Evolutionary conservation across 805 yeast species (phyloP).

Genomic region (Candida fluviatilis): DNA sequence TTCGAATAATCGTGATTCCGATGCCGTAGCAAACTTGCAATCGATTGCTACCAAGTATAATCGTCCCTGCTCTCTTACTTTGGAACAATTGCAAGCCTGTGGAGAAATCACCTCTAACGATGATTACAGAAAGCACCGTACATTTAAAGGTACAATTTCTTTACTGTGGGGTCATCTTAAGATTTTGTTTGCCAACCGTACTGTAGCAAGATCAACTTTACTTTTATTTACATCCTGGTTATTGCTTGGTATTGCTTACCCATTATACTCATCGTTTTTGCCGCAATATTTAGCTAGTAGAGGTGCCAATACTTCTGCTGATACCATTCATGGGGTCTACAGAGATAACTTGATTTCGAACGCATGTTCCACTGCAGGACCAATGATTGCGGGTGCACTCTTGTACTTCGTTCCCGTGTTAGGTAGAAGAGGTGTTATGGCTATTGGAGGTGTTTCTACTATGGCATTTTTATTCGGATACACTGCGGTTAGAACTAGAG

Average conservation of each 20-base stretch:
- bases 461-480: constrained; percentile 61
- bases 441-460: constrained; percentile 47
- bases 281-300: constrained; percentile 49
- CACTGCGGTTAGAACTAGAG: constrained; percentile 51
- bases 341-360: constrained; percentile 47
- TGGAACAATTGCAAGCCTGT: constrained; percentile 42
- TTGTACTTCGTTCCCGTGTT: constrained; percentile 23
- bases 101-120: constrained; percentile 32
- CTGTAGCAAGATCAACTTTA: constrained; percentile 38
- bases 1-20: constrained; percentile 49
- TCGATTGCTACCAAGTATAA: constrained; percentile 44
- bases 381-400: constrained; percentile 46
- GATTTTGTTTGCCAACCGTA: constrained; percentile 40
- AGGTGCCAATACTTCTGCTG: constrained; percentile 45
- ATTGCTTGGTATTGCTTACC: constrained; percentile 51
- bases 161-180: constrained; percentile 32
- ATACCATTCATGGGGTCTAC: constrained; percentile 35
- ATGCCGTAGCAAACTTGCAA: constrained; percentile 40
- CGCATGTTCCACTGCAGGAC: constrained; percentile 47
- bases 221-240: constrained; percentile 47
- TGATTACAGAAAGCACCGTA: constrained; percentile 17
- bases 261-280: constrained; percentile 49
- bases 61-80: constrained; percentile 38
- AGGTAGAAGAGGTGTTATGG: constrained; percentile 57
- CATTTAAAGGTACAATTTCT: constrained; percentile 15